phyloP scores from a whole-genome alignment of 192 early-diverging fungal species.

The Backusella psychrophila region DNA sequence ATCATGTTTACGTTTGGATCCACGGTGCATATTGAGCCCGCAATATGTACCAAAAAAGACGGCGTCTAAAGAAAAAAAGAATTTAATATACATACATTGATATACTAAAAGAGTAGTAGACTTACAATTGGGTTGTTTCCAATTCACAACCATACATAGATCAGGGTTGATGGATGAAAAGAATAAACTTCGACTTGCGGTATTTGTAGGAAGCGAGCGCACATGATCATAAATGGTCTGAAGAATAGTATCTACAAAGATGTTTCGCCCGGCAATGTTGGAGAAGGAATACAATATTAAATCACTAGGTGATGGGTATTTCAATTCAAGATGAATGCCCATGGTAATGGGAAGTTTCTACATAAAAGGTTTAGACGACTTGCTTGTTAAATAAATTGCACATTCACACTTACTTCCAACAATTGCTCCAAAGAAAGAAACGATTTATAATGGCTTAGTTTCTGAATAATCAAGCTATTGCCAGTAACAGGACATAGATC shows the following conservation, averaged over 20 bases:
- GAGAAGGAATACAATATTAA: conserved; percentile 46
- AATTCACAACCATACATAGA: conserved; percentile 92
- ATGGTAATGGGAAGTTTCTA: conserved; percentile 64
- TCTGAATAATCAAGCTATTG: conserved; percentile 26
- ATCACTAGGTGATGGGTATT: conserved; percentile 80
- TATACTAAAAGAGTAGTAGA: neutral
- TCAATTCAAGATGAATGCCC: conserved; percentile 85
- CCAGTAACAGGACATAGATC: conserved; percentile 26
- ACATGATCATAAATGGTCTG: conserved; percentile 82
- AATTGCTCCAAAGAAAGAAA: conserved; percentile 70
- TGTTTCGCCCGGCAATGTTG: conserved; percentile 72
- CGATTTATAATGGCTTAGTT: conserved; percentile 28
- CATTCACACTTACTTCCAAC: conserved; percentile 57
- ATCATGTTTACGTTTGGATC: conserved; percentile 27
- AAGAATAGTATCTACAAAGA: conserved; percentile 85
- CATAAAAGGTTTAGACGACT: too few relatives aligned
- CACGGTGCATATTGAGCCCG: conserved; percentile 57
- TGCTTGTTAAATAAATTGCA: too few relatives aligned
- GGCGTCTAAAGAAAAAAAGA: conserved; percentile 47
- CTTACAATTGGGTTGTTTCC: conserved; percentile 99
- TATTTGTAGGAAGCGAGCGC: conserved; percentile 30
- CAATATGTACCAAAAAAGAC: conserved; percentile 93
- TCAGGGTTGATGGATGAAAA: conserved; percentile 91
- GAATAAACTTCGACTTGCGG: conserved; percentile 45
- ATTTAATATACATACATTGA: neutral